phyloP scores from a whole-genome alignment of 306 rosid genomes.

The Trifolium subterraneum region DNA sequence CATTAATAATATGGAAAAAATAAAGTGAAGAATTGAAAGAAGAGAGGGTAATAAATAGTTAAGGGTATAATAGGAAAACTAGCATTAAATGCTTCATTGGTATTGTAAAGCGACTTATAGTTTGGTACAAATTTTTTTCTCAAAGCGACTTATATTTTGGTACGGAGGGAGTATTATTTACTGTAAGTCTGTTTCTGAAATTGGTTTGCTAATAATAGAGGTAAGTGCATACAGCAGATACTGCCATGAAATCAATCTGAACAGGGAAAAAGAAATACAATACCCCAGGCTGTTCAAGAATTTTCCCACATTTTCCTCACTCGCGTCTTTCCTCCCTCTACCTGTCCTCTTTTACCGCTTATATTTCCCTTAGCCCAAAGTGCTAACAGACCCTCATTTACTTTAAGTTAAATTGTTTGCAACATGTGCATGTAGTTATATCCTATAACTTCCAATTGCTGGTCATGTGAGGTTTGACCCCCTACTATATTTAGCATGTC shows the following conservation, averaged over 20 bases:
- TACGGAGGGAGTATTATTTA: too few species aligned
- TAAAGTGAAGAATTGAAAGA: too few species aligned
- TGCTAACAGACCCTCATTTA: background rate
- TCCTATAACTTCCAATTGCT: background rate
- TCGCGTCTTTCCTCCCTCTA: background rate
- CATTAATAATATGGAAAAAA: too few species aligned
- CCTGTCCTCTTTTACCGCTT: background rate
- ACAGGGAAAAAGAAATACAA: background rate
- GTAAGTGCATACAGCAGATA: background rate
- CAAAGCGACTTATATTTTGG: too few species aligned
- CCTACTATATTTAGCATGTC: background rate
- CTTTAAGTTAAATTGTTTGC: background rate
- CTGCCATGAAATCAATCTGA: background rate
- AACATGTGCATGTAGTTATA: conserved; percentile 5
- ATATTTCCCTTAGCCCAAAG: background rate
- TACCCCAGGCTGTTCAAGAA: background rate
- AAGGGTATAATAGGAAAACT: too few species aligned
- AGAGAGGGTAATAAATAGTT: too few species aligned
- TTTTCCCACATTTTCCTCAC: background rate
- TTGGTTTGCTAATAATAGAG: background rate
- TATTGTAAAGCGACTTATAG: too few species aligned
- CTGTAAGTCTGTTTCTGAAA: background rate
- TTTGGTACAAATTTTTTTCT: too few species aligned
- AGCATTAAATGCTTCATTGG: too few species aligned
- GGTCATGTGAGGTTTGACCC: background rate